Percentiles rank a stretch among this genome's conserved stretches.
These are phyloP conservation scores for Chaetomium fimeti DNA, from an alignment of 495 filamentous ascomycete genomes.

Conservation along the genomic window DNA sequence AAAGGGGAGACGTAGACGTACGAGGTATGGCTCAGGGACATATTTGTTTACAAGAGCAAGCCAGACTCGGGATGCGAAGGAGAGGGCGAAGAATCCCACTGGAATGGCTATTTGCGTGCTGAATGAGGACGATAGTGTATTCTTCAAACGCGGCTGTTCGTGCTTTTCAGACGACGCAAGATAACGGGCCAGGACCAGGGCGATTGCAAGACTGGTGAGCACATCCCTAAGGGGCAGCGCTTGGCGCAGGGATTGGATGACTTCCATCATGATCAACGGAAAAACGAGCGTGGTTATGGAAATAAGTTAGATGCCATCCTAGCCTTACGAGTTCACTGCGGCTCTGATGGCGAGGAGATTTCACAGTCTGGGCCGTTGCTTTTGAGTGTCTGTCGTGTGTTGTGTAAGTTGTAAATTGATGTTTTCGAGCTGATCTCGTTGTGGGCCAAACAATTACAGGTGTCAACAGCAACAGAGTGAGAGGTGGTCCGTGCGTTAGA, in stretches of 20 bases:
- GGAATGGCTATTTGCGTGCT: background rate
- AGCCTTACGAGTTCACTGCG: background rate
- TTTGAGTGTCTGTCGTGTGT: too few relatives aligned
- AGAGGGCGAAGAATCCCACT: slow-evolving; percentile 23
- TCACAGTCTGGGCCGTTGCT: too few relatives aligned
- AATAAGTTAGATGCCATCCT: slow-evolving; percentile 9
- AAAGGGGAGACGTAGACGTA: slow-evolving; percentile 39
- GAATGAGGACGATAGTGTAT: background rate
- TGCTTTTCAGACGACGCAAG: background rate
- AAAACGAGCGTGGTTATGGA: slow-evolving; percentile 1
- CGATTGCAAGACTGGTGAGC: slow-evolving; percentile 15
- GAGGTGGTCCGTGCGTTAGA: background rate
- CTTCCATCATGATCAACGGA: slow-evolving; percentile 21
- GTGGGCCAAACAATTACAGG: background rate
- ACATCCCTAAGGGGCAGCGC: slow-evolving; percentile 21
- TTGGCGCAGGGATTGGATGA: slow-evolving; percentile 10
- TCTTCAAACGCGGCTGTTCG: background rate
- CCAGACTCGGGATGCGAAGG: slow-evolving; percentile 31
- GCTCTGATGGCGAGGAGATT: background rate
- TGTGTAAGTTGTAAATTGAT: background rate
- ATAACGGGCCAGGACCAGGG: slow-evolving; percentile 18
- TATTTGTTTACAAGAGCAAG: slow-evolving; percentile 42
- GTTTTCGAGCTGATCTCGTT: background rate
- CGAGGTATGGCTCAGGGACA: slow-evolving; percentile 80
- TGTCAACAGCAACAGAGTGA: background rate